phyloP scores from a whole-genome alignment of 371 early-diverging fungal species.

The Mucor sp. region DNA sequence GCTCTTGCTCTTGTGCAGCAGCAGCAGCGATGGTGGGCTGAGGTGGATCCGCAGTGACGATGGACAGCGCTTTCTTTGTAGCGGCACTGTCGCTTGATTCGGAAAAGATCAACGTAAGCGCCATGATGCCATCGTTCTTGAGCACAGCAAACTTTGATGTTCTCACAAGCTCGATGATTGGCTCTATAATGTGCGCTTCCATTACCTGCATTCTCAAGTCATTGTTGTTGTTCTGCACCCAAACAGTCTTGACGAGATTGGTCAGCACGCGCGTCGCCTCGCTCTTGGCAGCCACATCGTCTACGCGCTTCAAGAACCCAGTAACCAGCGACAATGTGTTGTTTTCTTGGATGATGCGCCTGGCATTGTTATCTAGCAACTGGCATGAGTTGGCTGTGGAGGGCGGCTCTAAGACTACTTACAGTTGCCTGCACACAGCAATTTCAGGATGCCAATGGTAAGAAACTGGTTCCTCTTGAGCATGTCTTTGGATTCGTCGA shows the following conservation, averaged over 20 bases:
- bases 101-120: conserved; percentile 55
- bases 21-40: conserved; percentile 1
- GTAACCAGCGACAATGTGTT: conserved; percentile 35
- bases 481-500: conserved; percentile 60
- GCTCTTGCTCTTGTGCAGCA: conserved; percentile 6
- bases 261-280: conserved; percentile 66
- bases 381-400: too few species aligned
- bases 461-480: conserved; percentile 63
- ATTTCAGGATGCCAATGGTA: conserved; percentile 63
- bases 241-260: conserved; percentile 56
- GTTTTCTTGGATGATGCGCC: conserved; percentile 22
- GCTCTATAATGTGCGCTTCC: conserved; percentile 36
- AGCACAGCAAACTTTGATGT: conserved; percentile 59
- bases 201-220: conserved; percentile 45
- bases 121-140: conserved; percentile 66
- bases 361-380: conserved; percentile 34
- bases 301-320: conserved; percentile 52
- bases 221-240: conserved; percentile 27
- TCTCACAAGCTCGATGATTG: conserved; percentile 53
- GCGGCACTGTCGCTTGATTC: conserved; percentile 11
- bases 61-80: conserved; percentile 16
- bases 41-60: conserved; percentile 18
- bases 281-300: conserved; percentile 62
- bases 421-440: conserved; percentile 55
- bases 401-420: neutral